Conservation (phyloP, 2,329 filamentous ascomycete species). For the Botryosphaeria agaves region DNA sequence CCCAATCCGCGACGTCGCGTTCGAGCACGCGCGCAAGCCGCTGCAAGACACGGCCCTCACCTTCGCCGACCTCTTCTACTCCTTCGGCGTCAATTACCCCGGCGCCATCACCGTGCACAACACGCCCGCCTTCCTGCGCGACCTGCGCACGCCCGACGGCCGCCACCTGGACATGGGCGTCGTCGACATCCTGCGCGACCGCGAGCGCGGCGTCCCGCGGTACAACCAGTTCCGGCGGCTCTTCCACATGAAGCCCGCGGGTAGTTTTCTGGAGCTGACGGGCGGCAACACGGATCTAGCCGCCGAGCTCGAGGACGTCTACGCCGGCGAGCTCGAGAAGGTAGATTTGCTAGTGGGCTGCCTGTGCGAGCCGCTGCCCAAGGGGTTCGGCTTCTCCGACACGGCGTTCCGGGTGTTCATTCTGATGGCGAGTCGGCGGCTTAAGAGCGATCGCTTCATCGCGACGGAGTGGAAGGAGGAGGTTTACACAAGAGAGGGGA, state of each 20-base stretch:
- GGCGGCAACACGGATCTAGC: constrained; percentile 22
- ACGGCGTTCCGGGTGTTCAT: constrained; percentile 30
- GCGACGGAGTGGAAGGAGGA: constrained; percentile 22
- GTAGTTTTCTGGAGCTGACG: constrained; percentile 22
- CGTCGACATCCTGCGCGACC: constrained; percentile 29
- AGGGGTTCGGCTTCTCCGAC: constrained; percentile 30
- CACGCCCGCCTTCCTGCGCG: constrained; percentile 23
- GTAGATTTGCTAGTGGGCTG: constrained; percentile 27
- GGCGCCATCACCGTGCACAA: constrained; percentile 27
- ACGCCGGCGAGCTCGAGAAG: constrained; percentile 22
- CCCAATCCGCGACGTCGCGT: constrained; percentile 15
- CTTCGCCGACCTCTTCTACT: constrained; percentile 24
- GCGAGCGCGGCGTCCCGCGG: constrained; percentile 28
- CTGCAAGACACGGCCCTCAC: constrained; percentile 11
- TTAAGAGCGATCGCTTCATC: constrained; percentile 30
- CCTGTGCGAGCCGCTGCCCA: constrained; percentile 23
- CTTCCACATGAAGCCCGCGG: constrained; percentile 19
- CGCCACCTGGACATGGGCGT: constrained; percentile 25
- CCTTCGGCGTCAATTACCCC: constrained; percentile 30
- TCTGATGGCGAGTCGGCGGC: constrained; percentile 23
- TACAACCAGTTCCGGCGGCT: constrained; percentile 29
- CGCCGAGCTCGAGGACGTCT: constrained; percentile 18
- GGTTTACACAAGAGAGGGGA: constrained; percentile 23
- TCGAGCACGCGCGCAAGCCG: constrained; percentile 16
- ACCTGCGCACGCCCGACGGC: constrained; percentile 23